These are phyloP conservation scores for Singerocomus inundabilis DNA, from an alignment of 1,284 basidiomycete genomes.

Conservation along the genomic window DNA sequence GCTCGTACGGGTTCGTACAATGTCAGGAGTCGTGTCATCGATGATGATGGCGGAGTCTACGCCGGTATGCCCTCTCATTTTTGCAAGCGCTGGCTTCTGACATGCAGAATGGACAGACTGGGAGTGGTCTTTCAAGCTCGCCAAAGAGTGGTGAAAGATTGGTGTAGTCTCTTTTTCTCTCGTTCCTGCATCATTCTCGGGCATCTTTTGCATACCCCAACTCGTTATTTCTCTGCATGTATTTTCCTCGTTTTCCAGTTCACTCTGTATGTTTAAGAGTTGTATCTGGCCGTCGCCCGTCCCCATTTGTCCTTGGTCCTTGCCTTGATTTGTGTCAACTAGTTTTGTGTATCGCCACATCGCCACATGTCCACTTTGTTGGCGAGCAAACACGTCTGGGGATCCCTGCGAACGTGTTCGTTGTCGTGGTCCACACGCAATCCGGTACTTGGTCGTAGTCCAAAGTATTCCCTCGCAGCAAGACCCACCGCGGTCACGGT, in stretches of 20 bases:
- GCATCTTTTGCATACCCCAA: conserved; percentile 31
- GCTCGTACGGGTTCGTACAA: conserved; percentile 76
- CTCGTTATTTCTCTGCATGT: conserved; percentile 29
- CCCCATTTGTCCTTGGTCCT: not conserved
- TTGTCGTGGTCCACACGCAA: conserved; percentile 1
- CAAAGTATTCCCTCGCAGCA: not conserved
- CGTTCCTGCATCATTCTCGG: conserved; percentile 20
- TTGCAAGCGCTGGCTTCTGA: conserved; percentile 5
- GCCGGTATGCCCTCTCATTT: conserved; percentile 53
- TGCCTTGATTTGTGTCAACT: not conserved
- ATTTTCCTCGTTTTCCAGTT: conserved; percentile 11
- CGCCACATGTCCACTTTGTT: conserved; percentile 19
- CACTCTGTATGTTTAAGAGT: conserved; percentile 23
- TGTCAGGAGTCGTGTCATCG: conserved; percentile 77
- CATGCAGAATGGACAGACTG: conserved; percentile 52
- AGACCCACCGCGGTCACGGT: not conserved
- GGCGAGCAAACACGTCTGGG: conserved; percentile 1
- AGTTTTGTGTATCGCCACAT: not conserved
- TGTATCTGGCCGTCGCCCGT: conserved; percentile 13
- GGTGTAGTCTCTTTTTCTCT: conserved; percentile 7
- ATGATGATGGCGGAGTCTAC: conserved; percentile 78
- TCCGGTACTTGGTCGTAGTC: not conserved
- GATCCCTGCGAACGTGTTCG: not conserved
- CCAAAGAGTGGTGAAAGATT: conserved; percentile 69
- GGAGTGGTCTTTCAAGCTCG: conserved; percentile 80